Conservation (phyloP, 805 yeast species). For the Pichia phayaonensis region DNA sequence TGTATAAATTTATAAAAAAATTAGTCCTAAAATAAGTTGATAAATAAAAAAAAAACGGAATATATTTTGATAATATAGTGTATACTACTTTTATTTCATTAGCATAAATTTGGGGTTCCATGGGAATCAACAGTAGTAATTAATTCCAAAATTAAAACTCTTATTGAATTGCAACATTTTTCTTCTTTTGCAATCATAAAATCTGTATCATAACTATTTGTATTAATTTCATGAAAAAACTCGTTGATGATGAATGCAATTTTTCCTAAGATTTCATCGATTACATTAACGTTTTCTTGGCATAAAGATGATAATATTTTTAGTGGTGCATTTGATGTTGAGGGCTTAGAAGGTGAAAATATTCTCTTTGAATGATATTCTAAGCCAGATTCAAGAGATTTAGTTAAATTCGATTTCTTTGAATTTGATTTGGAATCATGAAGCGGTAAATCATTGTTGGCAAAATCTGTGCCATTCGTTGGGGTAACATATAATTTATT, state of each 20-base stretch:
- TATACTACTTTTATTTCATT: neutral
- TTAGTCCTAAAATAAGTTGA: neutral
- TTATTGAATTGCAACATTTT: constrained; percentile 16
- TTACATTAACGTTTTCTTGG: constrained; percentile 9
- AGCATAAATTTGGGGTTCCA: neutral
- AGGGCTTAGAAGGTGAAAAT: constrained; percentile 3
- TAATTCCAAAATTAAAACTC: constrained; percentile 6
- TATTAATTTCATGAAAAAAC: constrained; percentile 10
- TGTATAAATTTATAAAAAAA: neutral
- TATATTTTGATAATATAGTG: neutral
- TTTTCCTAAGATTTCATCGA: constrained; percentile 15
- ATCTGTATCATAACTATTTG: neutral
- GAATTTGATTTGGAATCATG: neutral
- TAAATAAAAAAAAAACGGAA: neutral
- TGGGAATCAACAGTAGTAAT: neutral
- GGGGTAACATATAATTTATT: neutral
- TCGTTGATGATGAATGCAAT: constrained; percentile 11
- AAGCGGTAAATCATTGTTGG: neutral
- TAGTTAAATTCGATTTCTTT: constrained; percentile 3
- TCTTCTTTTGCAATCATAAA: constrained; percentile 5
- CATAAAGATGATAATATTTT: neutral
- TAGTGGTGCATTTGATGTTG: neutral
- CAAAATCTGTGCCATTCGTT: no score
- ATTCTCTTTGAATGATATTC: constrained; percentile 7
- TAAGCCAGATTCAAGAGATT: constrained; percentile 1